Evolutionary conservation across 169 alveolate genomes (phyloP).

Genomic region (Hepatocystis sp.): DNA sequence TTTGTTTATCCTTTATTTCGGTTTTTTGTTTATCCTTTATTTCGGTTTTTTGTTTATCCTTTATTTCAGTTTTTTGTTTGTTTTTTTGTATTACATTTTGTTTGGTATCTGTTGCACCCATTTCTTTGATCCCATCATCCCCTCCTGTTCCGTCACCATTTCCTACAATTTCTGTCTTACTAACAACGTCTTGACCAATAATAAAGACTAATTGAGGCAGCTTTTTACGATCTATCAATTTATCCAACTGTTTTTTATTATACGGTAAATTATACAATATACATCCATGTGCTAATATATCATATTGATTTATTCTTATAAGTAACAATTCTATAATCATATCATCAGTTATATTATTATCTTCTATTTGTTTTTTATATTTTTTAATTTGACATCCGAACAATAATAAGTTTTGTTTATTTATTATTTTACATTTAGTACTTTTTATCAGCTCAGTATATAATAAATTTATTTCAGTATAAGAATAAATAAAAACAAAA

Average conservation of each 20-base stretch:
- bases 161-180: neutral
- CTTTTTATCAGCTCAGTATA: conserved; percentile 13
- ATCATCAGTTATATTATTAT: conserved; percentile 7
- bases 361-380: conserved; percentile 10
- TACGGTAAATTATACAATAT: conserved; percentile 45
- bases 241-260: conserved; percentile 13
- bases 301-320: conserved; percentile 48
- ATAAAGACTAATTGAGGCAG: conserved; percentile 53
- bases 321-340: conserved; percentile 11
- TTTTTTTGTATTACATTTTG: too few species aligned
- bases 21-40: too few species aligned
- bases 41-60: too few species aligned
- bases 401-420: conserved; percentile 23
- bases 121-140: too few species aligned
- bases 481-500: conserved; percentile 24
- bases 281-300: conserved; percentile 62
- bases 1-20: too few species aligned
- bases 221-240: conserved; percentile 1
- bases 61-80: too few species aligned
- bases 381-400: conserved; percentile 33
- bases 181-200: conserved; percentile 1
- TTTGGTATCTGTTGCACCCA: too few species aligned
- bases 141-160: neutral
- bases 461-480: conserved; percentile 1
- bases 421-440: conserved; percentile 30